Percentiles rank a stretch among this genome's conserved stretches.
phyloP scores from a whole-genome alignment of 2,329 filamentous ascomycete genomes.

The Ascochyta rabiei region DNA sequence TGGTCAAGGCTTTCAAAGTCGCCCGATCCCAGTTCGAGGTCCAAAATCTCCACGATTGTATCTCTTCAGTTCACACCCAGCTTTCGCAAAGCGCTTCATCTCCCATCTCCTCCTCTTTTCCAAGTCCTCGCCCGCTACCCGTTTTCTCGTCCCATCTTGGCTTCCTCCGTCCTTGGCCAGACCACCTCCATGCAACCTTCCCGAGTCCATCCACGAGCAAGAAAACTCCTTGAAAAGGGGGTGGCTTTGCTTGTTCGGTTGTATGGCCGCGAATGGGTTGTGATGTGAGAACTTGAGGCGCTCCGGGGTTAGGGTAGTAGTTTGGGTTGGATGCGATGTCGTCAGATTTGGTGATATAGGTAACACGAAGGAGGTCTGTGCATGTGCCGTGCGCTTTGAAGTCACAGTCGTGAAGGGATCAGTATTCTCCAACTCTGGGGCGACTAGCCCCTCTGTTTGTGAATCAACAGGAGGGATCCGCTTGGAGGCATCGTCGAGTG shows the following conservation, averaged over 20 bases:
- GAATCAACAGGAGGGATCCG: constrained; percentile 17
- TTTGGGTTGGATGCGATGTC: not conserved
- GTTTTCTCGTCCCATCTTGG: constrained; percentile 31
- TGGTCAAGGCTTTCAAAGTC: constrained; percentile 28
- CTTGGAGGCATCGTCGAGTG: constrained; percentile 30
- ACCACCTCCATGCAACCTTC: constrained; percentile 32
- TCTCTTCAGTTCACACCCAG: constrained; percentile 39
- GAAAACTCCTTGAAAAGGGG: constrained; percentile 40
- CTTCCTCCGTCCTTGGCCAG: constrained; percentile 20
- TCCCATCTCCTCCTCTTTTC: constrained; percentile 41
- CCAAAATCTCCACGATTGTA: constrained; percentile 49
- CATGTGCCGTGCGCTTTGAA: constrained; percentile 24
- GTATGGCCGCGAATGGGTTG: constrained; percentile 36
- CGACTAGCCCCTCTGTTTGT: constrained; percentile 8
- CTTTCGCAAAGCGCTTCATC: constrained; percentile 41
- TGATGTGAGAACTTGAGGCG: constrained; percentile 35
- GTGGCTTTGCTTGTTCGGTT: constrained; percentile 32
- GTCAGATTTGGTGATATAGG: constrained; percentile 23
- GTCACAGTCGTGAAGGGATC: constrained; percentile 36
- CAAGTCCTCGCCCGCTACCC: constrained; percentile 34
- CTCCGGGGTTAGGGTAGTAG: constrained; percentile 28
- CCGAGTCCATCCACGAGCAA: constrained; percentile 38
- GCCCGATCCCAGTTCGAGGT: constrained; percentile 40
- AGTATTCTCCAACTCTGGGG: constrained; percentile 21
- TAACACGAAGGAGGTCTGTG: constrained; percentile 28